Evolutionary conservation across 306 rosid species (phyloP), one percentile per base, ranked within the genome.

Genomic region (Corylus americana): DNA sequence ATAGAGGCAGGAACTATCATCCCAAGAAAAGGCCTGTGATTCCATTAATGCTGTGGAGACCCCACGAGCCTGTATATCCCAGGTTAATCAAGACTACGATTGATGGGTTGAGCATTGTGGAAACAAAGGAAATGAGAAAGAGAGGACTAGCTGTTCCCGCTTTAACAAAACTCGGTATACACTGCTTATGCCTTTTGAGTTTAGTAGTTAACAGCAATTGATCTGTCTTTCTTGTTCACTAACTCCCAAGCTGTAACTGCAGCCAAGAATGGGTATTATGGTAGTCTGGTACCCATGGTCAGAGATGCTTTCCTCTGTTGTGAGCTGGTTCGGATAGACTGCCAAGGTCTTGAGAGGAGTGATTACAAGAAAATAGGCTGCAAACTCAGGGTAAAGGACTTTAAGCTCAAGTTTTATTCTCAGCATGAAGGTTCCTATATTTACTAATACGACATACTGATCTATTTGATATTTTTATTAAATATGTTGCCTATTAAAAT

Each of bases 331-430:
- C 92, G 98, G 82, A 91, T 95, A 73, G 98, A 95, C 77, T 92
- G 98, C 57, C 83, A 85, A 39, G 96, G 98, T 51, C 97, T 95
- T 55, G 93, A 90, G 87, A 92, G 51, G 90, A 95, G 89, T 69
- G 99, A 95, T 86, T 95, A 92, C 98, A 92, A 87, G 88, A 92
- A 95, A 90, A 86, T 95, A 55, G 98, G 99, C 87, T 90, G 94
- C 93, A 95, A 95, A 79, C 97, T 95, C 61, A 81, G 93, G 91
- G 98, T 95, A 89, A 67, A 67, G 18, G 8, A 39, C 14, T 67
- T 1, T 11, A 73, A 25, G 25, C 25, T 67, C 61, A 0, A 69
- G 18, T 47, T 17, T 17, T 64, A 71, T 68, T 66, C 20, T 82
- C 68, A 14, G 48, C 58, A 61, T 29, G 58, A 75, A 25, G 67